Percentiles rank a stretch among this genome's conserved stretches.
Evolutionary conservation across 2,329 filamentous ascomycete species (phyloP).

Genomic region (Fusarium metavorans): DNA sequence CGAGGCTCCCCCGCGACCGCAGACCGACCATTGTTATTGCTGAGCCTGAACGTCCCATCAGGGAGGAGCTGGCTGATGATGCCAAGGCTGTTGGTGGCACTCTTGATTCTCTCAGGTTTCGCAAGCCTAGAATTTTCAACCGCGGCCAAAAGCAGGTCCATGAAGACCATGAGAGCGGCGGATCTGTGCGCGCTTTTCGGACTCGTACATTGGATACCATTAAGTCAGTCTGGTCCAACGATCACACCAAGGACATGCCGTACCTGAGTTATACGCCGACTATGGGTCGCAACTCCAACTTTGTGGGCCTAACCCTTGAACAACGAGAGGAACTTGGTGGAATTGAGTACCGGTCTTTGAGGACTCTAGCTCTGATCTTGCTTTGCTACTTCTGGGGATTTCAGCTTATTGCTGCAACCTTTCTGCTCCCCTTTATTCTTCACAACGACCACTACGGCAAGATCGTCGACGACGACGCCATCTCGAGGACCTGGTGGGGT

Average conservation of each 20-base stretch:
- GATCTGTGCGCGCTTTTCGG: conserved; percentile 43
- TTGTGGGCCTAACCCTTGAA: conserved; percentile 87
- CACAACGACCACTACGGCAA: conserved; percentile 70
- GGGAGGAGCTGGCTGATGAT: conserved; percentile 56
- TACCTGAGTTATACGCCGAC: conserved; percentile 97
- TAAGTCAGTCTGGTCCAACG: conserved; percentile 66
- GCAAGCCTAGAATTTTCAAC: conserved; percentile 56
- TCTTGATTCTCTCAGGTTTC: conserved; percentile 56
- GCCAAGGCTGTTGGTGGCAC: conserved; percentile 56
- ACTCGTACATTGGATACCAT: conserved; percentile 70
- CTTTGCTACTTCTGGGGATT: conserved; percentile 86
- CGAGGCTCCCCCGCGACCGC: conserved; percentile 49
- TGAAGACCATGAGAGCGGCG: conserved; percentile 49
- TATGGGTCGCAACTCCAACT: conserved; percentile 91
- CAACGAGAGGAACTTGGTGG: conserved; percentile 95
- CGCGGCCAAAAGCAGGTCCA: conserved; percentile 54
- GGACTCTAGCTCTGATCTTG: conserved; percentile 84
- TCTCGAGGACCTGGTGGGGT: conserved; percentile 87
- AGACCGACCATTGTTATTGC: conserved; percentile 75
- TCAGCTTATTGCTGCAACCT: conserved; percentile 79
- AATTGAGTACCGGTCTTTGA: conserved; percentile 94
- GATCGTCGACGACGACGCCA: conserved; percentile 71
- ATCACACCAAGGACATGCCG: conserved; percentile 74
- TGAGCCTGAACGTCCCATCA: conserved; percentile 63
- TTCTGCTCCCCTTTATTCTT: conserved; percentile 84